Conservation (phyloP, 805 yeast genomes). For the Saccharomycopsis fibuligera region DNA sequence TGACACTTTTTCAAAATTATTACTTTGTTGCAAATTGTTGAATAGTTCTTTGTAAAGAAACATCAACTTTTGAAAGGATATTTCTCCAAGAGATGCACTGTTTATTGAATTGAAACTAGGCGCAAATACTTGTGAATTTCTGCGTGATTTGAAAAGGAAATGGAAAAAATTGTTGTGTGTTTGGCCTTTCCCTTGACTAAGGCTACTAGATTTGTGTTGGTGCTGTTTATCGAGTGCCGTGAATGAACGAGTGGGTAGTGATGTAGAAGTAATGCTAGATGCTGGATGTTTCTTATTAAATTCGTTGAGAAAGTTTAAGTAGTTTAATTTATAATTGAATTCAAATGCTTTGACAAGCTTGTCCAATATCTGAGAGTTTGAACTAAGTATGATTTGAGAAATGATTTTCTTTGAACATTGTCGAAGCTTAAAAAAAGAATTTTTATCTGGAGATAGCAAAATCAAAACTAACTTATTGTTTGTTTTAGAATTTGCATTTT, state of each 20-base stretch:
- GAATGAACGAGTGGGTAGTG: background rate
- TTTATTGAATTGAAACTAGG: conserved; percentile 24
- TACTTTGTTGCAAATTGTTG: background rate
- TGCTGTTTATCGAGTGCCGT: too few species aligned
- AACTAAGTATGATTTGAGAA: conserved; percentile 28
- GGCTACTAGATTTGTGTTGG: background rate
- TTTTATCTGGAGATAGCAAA: conserved; percentile 51
- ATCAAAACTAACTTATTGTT: conserved; percentile 40
- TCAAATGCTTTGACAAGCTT: conserved; percentile 33
- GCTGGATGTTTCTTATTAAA: conserved; percentile 38
- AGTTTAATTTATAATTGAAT: conserved; percentile 33
- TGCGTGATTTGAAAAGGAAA: conserved; percentile 71
- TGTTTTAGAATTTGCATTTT: conserved; percentile 6
- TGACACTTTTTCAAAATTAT: background rate
- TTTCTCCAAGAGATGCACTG: background rate
- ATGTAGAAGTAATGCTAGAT: conserved; percentile 30
- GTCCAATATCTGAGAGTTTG: conserved; percentile 30
- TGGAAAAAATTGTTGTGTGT: conserved; percentile 47
- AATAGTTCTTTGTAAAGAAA: conserved; percentile 17
- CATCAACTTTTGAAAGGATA: conserved; percentile 18
- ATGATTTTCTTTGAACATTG: conserved; percentile 50
- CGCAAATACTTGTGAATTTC: conserved; percentile 58
- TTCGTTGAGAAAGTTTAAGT: conserved; percentile 23
- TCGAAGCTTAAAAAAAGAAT: conserved; percentile 72
- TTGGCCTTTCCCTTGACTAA: background rate